Percentiles rank a stretch among this genome's conserved stretches.
These are phyloP conservation scores for Zymoseptoria ardabiliae DNA, from an alignment of 2,329 filamentous ascomycete genomes.

Conservation along the genomic window DNA sequence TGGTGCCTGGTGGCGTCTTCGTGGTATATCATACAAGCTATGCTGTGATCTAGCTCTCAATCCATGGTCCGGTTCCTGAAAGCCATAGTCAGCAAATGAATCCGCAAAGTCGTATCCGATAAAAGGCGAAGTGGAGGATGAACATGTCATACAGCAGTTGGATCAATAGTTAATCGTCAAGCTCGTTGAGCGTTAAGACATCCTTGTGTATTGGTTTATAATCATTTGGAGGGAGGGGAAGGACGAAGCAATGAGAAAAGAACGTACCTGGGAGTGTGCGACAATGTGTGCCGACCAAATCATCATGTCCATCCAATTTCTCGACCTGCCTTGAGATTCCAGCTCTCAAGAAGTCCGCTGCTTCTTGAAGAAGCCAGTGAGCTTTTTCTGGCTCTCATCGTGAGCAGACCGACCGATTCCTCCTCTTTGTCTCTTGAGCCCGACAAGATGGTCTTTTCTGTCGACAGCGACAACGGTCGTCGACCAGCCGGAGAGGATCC, in stretches of 20 bases:
- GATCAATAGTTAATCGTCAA: conserved; percentile 27
- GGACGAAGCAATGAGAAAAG: background rate
- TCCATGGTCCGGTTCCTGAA: background rate
- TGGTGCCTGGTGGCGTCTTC: background rate
- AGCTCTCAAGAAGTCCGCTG: conserved; percentile 19
- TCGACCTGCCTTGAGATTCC: background rate
- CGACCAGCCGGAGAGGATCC: conserved; percentile 34
- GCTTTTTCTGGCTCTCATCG: conserved; percentile 66
- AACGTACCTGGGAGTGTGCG: conserved; percentile 9
- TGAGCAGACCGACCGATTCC: conserved; percentile 73
- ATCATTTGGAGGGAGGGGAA: conserved; percentile 17
- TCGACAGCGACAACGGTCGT: conserved; percentile 58
- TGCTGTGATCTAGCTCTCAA: background rate
- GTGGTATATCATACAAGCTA: background rate
- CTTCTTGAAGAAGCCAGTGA: conserved; percentile 66
- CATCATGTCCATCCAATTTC: too few relatives aligned
- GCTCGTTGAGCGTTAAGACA: conserved; percentile 21
- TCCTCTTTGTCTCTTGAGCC: conserved; percentile 70
- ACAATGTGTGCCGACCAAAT: background rate
- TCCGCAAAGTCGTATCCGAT: background rate
- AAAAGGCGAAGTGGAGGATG: background rate
- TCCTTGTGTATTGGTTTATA: conserved; percentile 28
- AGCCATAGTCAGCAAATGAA: background rate
- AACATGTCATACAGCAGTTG: conserved; percentile 29
- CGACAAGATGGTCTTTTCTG: conserved; percentile 60